Evolutionary conservation across 2,329 filamentous ascomycete genomes (phyloP).

Genomic region (Microdochium paspali): DNA sequence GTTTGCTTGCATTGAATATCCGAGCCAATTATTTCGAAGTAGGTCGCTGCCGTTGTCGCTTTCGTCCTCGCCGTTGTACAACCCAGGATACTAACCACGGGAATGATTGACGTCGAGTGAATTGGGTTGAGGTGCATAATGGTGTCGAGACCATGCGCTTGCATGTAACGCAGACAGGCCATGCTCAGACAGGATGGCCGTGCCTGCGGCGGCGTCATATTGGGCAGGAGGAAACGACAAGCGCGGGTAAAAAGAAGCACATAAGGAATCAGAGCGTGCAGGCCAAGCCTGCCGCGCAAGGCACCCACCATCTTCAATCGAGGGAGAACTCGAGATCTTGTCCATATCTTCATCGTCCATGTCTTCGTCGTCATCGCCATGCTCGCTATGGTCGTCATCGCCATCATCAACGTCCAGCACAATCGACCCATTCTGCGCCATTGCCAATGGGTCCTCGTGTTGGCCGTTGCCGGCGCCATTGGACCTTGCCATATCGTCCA

Average conservation of each 20-base stretch:
- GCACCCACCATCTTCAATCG: conserved; percentile 97
- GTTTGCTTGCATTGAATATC: too few relatives aligned
- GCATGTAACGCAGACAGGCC: not conserved
- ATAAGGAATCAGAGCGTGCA: conserved; percentile 32
- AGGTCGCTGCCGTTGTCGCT: not conserved
- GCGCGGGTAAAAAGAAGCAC: conserved; percentile 13
- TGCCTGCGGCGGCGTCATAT: conserved; percentile 12
- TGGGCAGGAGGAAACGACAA: not conserved
- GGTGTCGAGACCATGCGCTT: too few relatives aligned
- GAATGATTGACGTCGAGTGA: conserved; percentile 28
- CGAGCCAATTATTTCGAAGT: conserved; percentile 7
- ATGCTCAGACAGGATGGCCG: conserved; percentile 12
- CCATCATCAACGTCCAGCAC: conserved; percentile 39
- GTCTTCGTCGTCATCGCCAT: conserved; percentile 63
- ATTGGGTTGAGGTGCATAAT: conserved; percentile 12
- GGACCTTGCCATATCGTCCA: not conserved
- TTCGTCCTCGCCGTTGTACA: conserved; percentile 15
- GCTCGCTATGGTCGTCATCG: conserved; percentile 53
- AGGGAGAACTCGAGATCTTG: conserved; percentile 96
- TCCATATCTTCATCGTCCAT: conserved; percentile 94
- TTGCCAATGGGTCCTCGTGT: conserved; percentile 48
- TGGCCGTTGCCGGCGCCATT: conserved; percentile 29
- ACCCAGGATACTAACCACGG: conserved; percentile 34
- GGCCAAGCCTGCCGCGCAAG: conserved; percentile 32
- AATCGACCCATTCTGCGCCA: conserved; percentile 50